A percentile compares a stretch with the other conserved stretches of the same genome.
These are phyloP conservation scores for Sclerotinia nivalis DNA, from an alignment of 2,329 filamentous ascomycete genomes.

Conservation along the genomic window DNA sequence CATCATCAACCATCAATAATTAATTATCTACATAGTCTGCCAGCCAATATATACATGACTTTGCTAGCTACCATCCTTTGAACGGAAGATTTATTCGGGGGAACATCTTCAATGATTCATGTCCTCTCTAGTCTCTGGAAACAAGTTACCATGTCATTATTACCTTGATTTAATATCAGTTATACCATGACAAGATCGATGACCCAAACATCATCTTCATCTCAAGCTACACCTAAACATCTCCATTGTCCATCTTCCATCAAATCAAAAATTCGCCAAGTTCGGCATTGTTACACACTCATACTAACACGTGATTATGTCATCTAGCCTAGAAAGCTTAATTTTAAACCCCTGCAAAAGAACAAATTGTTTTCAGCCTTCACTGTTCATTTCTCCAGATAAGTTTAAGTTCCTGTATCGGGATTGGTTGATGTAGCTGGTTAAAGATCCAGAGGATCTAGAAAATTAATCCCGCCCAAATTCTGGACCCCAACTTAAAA, in stretches of 20 bases:
- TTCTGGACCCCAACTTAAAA: constrained; percentile 19
- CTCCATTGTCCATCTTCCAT: background rate
- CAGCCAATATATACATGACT: background rate
- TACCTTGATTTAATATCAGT: background rate
- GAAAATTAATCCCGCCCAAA: constrained; percentile 15
- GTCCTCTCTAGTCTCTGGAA: background rate
- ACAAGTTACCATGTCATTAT: background rate
- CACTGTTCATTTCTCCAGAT: constrained; percentile 8
- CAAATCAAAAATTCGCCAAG: background rate
- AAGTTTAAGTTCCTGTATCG: constrained; percentile 25
- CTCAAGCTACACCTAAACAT: background rate
- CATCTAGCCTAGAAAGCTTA: constrained; percentile 5
- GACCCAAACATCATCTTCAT: background rate
- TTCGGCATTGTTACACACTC: background rate
- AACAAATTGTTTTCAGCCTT: constrained; percentile 15
- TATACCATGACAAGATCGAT: no score
- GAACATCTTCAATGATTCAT: background rate
- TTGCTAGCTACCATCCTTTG: background rate
- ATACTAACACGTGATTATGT: background rate
- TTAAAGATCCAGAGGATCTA: constrained; percentile 7
- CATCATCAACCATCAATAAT: no score
- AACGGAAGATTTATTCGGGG: background rate
- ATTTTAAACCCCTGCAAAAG: constrained; percentile 11
- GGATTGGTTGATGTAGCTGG: constrained; percentile 3
- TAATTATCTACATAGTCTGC: background rate